Evolutionary conservation across 768 basidiomycete genomes (phyloP), one percentile per base, ranked within the genome.

Genomic region (Lactarius hengduanensis): DNA sequence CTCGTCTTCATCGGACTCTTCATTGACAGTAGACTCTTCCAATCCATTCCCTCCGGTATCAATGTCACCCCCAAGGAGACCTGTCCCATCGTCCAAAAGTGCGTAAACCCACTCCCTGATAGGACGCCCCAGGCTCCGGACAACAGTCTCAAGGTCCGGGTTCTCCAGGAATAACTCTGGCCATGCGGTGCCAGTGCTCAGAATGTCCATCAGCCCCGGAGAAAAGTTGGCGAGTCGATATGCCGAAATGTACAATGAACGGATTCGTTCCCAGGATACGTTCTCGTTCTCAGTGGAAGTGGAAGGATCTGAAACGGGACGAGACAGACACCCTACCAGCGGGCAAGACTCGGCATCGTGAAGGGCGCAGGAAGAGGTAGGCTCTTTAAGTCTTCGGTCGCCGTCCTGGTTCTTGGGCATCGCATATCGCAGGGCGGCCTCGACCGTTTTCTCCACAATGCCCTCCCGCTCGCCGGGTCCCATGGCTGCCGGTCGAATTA

Each of bases 341-440:
- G 84, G 81, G 69, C 90, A 92, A 9, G 78, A 71, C 36, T 84
- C 83, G 9, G 80, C 76, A 55, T 77, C 77, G 71, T 92, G 91
- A 57, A 92, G 75, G 34, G 84, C 80, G 71, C 91, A 93, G 9
- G 84, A 75, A 60, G 79, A 76, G 26, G 84, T 83, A 0, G 82
- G 78, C 84, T 85, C 88, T 30, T 86, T 75, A n/a, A 77, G 73
- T 61, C 78, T 81, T 36, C 74, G 72, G 1, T 75, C 63, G 53
- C 79, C 78, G 45, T 79, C 81, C 57, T 82, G 82, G 59, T 80
- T 80, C 72, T 82, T 84, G 2, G 88, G 85, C 40, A 94, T 86
- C 18, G 90, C 87, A 72, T 93, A 93, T 73, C 90, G 87, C 30
- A 94, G 78, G 1, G 91, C 86, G 20, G 88, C 86, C 69, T 88